Evolutionary conservation across 768 basidiomycete genomes (phyloP).

Genomic region (Tubosaeta brunneosetosa): DNA sequence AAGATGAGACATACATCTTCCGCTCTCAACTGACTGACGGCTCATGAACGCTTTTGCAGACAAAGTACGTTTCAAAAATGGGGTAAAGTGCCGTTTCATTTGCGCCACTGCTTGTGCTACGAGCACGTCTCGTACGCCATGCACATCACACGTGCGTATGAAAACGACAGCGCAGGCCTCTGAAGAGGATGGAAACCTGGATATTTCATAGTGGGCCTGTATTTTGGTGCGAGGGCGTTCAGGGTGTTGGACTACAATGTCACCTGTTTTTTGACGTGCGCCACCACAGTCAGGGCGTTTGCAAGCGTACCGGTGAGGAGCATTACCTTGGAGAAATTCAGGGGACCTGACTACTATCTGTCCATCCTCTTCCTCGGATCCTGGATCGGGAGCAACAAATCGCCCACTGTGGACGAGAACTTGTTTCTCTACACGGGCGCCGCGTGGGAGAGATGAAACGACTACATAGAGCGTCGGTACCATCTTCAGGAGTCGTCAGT

Average conservation of each 20-base stretch:
- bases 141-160: constrained; percentile 29
- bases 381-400: constrained; percentile 34
- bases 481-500: constrained; percentile 5
- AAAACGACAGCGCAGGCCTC: constrained; percentile 45
- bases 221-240: constrained; percentile 5
- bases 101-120: constrained; percentile 8
- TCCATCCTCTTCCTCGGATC: constrained; percentile 19
- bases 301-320: background rate
- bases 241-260: constrained; percentile 6
- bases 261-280: constrained; percentile 8
- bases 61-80: constrained; percentile 20
- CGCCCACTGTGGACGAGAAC: constrained; percentile 66
- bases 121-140: constrained; percentile 3
- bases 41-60: constrained; percentile 25
- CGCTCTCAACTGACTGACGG: constrained; percentile 1
- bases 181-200: constrained; percentile 36
- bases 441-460: constrained; percentile 65
- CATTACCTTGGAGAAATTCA: constrained; percentile 38
- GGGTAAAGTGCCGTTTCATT: constrained; percentile 12
- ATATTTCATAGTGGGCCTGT: constrained; percentile 45
- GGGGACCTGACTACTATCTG: constrained; percentile 35
- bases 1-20: constrained; percentile 14
- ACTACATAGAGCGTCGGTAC: constrained; percentile 53
- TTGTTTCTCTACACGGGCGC: constrained; percentile 73
- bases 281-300: background rate